Conservation (phyloP, 2,329 filamentous ascomycete genomes). For the Beauveria medogensis region DNA sequence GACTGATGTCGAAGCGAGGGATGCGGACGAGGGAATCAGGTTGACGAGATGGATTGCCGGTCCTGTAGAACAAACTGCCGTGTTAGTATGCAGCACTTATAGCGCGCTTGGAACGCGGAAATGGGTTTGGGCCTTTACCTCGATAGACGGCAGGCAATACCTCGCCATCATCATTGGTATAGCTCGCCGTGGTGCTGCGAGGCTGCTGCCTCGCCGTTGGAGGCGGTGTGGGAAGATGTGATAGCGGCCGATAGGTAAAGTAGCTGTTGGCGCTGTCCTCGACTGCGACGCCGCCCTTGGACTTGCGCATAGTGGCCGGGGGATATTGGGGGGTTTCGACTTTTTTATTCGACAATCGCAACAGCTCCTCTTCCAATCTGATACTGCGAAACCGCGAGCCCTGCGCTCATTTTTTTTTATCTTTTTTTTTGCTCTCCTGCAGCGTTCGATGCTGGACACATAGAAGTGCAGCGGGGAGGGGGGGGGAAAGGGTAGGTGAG, state of each 20-base stretch:
- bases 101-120: not conserved
- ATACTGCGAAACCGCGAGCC: not conserved
- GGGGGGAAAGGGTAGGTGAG: not conserved
- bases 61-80: slow-evolving; percentile 31
- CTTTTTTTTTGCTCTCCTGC: slow-evolving; percentile 6
- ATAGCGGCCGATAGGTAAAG: slow-evolving; percentile 60
- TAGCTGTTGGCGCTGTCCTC: slow-evolving; percentile 40
- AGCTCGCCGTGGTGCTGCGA: slow-evolving; percentile 22
- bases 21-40: slow-evolving; percentile 56
- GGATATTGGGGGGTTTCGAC: too few relatives aligned
- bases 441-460: not conserved
- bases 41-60: slow-evolving; percentile 59
- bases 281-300: slow-evolving; percentile 14
- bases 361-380: slow-evolving; percentile 6
- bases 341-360: not conserved
- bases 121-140: slow-evolving; percentile 22
- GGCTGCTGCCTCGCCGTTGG: slow-evolving; percentile 41
- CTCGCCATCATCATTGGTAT: slow-evolving; percentile 34
- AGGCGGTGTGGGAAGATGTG: slow-evolving; percentile 60
- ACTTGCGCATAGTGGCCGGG: slow-evolving; percentile 13
- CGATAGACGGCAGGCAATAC: slow-evolving; percentile 28
- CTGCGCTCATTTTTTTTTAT: slow-evolving; percentile 8
- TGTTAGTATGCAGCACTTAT: not conserved
- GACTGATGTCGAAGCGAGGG: slow-evolving; percentile 49
- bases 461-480: not conserved